phyloP scores from a whole-genome alignment of 2,329 filamentous ascomycete species.

The Cladobotryum mycophilum region DNA sequence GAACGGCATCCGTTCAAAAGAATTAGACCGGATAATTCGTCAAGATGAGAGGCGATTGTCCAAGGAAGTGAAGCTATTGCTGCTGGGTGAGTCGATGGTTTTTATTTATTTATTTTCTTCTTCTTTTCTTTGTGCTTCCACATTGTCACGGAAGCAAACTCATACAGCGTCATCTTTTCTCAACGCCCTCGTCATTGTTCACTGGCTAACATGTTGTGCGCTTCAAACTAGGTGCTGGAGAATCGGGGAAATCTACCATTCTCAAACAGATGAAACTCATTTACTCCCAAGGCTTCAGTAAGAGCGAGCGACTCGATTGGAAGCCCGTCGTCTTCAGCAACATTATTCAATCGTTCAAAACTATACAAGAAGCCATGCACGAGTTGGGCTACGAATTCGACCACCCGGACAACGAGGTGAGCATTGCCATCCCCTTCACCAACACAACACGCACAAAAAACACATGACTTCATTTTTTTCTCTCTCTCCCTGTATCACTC shows the following conservation, averaged over 20 bases:
- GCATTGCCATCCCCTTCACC: constrained; percentile 18
- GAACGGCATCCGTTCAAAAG: constrained; percentile 54
- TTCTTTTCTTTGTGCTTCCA: not conserved
- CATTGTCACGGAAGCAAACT: too few relatives aligned
- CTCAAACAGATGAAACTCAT: constrained; percentile 99
- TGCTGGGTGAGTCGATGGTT: constrained; percentile 61
- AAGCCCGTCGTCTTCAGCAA: constrained; percentile 96
- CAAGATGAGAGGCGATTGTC: constrained; percentile 81
- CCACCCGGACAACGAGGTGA: constrained; percentile 70
- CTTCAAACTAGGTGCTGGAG: constrained; percentile 69
- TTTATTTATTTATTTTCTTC: too few relatives aligned
- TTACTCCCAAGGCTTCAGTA: constrained; percentile 85
- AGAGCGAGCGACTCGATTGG: constrained; percentile 85
- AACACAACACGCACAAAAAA: constrained; percentile 9
- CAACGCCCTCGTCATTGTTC: not conserved
- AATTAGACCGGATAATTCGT: constrained; percentile 81
- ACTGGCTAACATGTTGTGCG: constrained; percentile 13
- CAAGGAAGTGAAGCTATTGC: constrained; percentile 86
- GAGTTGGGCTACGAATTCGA: constrained; percentile 76
- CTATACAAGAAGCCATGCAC: constrained; percentile 85
- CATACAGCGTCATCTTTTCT: too few relatives aligned
- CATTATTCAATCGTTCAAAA: constrained; percentile 83
- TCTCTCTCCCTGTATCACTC: not conserved
- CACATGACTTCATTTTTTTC: constrained; percentile 2
- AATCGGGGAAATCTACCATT: constrained; percentile 87